Evolutionary conservation across 805 yeast species (phyloP).

Genomic region (Saturnispora dispora): DNA sequence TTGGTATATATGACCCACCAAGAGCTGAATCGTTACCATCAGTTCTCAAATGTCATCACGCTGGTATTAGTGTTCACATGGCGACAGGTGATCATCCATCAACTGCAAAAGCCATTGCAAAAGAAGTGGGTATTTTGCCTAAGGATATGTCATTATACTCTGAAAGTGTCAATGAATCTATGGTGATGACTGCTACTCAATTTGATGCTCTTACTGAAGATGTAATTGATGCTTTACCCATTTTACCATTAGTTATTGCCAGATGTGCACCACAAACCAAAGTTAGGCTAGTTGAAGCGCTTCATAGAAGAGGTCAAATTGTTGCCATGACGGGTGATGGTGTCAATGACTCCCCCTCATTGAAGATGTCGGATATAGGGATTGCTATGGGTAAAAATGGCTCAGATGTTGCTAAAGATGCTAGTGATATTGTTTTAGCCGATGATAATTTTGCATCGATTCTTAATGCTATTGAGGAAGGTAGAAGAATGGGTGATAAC

Average conservation of each 20-base stretch:
- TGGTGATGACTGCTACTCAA: constrained; percentile 70
- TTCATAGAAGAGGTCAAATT: constrained; percentile 50
- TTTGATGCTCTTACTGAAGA: constrained; percentile 57
- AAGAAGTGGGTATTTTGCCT: constrained; percentile 71
- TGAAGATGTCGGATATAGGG: constrained; percentile 72
- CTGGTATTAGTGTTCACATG: constrained; percentile 76
- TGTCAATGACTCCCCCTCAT: constrained; percentile 71
- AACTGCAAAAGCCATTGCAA: constrained; percentile 75
- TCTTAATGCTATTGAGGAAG: constrained; percentile 70
- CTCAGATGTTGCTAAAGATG: constrained; percentile 79
- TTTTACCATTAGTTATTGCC: constrained; percentile 69
- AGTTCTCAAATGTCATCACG: constrained; percentile 57
- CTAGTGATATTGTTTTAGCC: constrained; percentile 64
- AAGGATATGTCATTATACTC: constrained; percentile 47
- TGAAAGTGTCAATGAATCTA: constrained; percentile 44
- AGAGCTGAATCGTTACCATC: constrained; percentile 58
- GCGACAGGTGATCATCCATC: constrained; percentile 76
- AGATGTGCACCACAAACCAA: constrained; percentile 79
- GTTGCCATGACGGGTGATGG: constrained; percentile 85
- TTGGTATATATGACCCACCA: constrained; percentile 79
- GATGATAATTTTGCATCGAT: constrained; percentile 74
- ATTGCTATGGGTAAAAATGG: constrained; percentile 80
- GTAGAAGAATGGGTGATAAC: constrained; percentile 69
- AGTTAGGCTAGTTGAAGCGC: constrained; percentile 73
- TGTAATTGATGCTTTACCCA: constrained; percentile 53